Conservation (phyloP, 805 yeast genomes). For the Kregervanrija delftensis region DNA sequence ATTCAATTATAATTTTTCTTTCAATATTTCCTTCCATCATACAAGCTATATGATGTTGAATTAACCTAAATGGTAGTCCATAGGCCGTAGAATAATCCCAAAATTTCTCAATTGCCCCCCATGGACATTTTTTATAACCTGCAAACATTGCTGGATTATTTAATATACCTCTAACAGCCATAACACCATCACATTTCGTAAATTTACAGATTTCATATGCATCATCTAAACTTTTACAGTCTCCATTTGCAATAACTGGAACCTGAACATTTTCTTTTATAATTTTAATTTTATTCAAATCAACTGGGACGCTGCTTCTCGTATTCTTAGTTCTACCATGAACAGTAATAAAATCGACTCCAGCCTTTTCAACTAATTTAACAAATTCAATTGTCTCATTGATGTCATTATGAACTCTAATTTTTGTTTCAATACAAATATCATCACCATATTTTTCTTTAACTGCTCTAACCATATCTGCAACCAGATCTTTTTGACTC, state of each 20-base stretch:
- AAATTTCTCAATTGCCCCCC: constrained; percentile 84
- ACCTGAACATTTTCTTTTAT: constrained; percentile 51
- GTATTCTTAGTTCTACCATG: constrained; percentile 89
- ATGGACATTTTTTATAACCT: constrained; percentile 69
- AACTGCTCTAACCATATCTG: constrained; percentile 78
- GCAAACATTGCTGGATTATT: constrained; percentile 84
- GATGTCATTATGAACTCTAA: constrained; percentile 75
- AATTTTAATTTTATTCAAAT: constrained; percentile 70
- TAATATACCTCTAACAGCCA: constrained; percentile 89
- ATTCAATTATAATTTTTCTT: constrained; percentile 43
- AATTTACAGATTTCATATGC: constrained; percentile 50
- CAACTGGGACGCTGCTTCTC: constrained; percentile 76
- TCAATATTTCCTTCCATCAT: constrained; percentile 62
- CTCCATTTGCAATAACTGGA: constrained; percentile 98
- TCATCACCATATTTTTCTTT: constrained; percentile 64
- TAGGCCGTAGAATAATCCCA: constrained; percentile 72
- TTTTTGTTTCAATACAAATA: constrained; percentile 85
- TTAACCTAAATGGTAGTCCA: constrained; percentile 78
- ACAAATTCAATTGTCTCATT: constrained; percentile 71
- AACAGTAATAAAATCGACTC: constrained; percentile 89
- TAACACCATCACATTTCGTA: constrained; percentile 86
- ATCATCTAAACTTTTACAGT: constrained; percentile 66
- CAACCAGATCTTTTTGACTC: constrained; percentile 72
- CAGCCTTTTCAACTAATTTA: constrained; percentile 68
- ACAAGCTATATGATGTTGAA: constrained; percentile 83